Conservation (phyloP, 371 early-diverging fungal genomes). For the Syncephalastrum monosporum region DNA sequence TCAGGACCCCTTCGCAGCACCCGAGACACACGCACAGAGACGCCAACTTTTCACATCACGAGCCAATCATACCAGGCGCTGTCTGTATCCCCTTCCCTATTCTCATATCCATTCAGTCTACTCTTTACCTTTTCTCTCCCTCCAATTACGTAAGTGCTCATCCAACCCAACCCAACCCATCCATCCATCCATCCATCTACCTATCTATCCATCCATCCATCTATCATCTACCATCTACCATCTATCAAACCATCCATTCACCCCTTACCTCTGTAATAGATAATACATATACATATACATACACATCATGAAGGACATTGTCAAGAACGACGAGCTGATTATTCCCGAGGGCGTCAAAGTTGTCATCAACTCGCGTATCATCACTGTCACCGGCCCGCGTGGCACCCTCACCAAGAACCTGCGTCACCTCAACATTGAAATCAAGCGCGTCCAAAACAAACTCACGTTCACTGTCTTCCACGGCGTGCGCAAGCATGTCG, state of each 20-base stretch:
- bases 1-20: too few relatives aligned
- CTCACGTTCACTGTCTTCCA: constrained; percentile 94
- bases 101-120: too few relatives aligned
- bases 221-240: background rate
- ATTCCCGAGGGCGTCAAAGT: constrained; percentile 81
- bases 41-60: too few relatives aligned
- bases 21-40: too few relatives aligned
- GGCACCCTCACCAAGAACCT: constrained; percentile 91
- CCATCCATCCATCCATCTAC: constrained; percentile 11
- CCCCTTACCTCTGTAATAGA: background rate
- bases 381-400: constrained; percentile 86
- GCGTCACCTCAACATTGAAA: constrained; percentile 94
- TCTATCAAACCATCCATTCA: background rate
- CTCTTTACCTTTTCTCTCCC: too few relatives aligned
- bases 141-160: too few relatives aligned
- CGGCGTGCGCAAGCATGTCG: constrained; percentile 97
- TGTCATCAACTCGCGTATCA: constrained; percentile 73
- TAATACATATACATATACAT: background rate
- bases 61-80: too few relatives aligned
- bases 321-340: constrained; percentile 78
- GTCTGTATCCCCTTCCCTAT: too few relatives aligned
- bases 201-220: background rate
- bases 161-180: too few relatives aligned
- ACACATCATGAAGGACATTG: constrained; percentile 77
- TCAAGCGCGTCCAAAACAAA: constrained; percentile 69